Percentiles rank a stretch among this genome's conserved stretches.
phyloP scores from a whole-genome alignment of 768 basidiomycete genomes.

The Trametes gibbosa region DNA sequence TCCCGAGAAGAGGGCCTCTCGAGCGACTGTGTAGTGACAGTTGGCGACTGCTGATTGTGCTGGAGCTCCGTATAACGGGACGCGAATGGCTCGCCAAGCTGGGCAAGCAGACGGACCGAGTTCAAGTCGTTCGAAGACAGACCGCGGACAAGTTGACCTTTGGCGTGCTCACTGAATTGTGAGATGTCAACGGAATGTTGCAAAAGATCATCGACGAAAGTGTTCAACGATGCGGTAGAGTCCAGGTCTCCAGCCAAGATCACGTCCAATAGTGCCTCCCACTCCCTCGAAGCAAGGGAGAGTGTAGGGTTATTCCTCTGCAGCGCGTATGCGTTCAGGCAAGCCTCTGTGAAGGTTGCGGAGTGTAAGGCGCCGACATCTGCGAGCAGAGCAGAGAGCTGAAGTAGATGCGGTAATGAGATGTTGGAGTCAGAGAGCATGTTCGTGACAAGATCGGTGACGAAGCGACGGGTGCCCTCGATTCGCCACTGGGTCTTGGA shows the following conservation, averaged over 20 bases:
- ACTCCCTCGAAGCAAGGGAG: slow-evolving; percentile 40
- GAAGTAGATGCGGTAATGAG: slow-evolving; percentile 5
- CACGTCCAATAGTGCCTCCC: slow-evolving; percentile 46
- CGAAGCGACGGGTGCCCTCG: slow-evolving; percentile 18
- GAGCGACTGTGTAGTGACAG: slow-evolving; percentile 3
- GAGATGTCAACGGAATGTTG: slow-evolving; percentile 20
- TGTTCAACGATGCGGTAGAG: slow-evolving; percentile 10
- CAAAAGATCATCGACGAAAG: slow-evolving; percentile 10
- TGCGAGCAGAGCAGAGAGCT: slow-evolving; percentile 12
- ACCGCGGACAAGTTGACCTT: slow-evolving; percentile 14
- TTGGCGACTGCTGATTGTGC: slow-evolving; percentile 1
- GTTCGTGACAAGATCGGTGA: slow-evolving; percentile 7
- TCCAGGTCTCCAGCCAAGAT: slow-evolving; percentile 19
- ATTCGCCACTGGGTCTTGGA: slow-evolving; percentile 14
- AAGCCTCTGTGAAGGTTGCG: slow-evolving; percentile 33
- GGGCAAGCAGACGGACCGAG: slow-evolving; percentile 13
- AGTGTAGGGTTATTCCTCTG: slow-evolving; percentile 30
- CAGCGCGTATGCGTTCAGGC: slow-evolving; percentile 46
- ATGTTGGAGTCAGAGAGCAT: neutral
- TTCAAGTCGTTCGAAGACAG: slow-evolving; percentile 13
- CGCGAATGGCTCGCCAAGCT: slow-evolving; percentile 17
- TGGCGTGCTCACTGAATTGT: slow-evolving; percentile 12
- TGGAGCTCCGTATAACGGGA: slow-evolving; percentile 13
- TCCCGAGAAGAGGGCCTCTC: slow-evolving; percentile 5
- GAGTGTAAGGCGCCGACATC: slow-evolving; percentile 28